Conservation (phyloP, 1,139 yeast species). For the Hemisphaericaspora lyxosophila region DNA sequence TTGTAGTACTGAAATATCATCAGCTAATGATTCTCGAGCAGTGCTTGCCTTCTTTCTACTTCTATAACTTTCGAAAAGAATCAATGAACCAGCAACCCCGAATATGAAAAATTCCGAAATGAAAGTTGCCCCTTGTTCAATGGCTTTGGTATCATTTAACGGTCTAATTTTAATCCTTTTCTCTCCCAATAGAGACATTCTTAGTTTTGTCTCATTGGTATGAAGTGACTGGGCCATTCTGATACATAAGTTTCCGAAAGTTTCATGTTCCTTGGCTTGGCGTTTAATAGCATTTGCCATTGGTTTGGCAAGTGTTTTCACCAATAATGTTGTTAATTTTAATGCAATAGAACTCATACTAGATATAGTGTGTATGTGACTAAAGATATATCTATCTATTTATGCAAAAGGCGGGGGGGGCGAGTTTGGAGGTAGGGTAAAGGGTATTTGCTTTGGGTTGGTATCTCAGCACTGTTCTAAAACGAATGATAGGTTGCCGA, state of each 20-base stretch:
- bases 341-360: conserved; percentile 61
- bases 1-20: conserved; percentile 67
- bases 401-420: no score
- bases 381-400: no score
- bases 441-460: no score
- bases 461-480: no score
- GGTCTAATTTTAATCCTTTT: conserved; percentile 64
- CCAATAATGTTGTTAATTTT: conserved; percentile 70
- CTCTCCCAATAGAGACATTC: conserved; percentile 66
- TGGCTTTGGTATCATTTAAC: conserved; percentile 78
- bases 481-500: no score
- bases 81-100: conserved; percentile 73
- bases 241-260: conserved; percentile 63
- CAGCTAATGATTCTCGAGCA: conserved; percentile 63
- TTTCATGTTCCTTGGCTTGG: conserved; percentile 75
- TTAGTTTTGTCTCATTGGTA: conserved; percentile 59
- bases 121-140: conserved; percentile 80
- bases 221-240: conserved; percentile 74
- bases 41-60: conserved; percentile 63
- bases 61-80: conserved; percentile 71
- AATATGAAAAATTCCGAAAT: conserved; percentile 77
- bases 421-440: no score
- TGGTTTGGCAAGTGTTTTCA: conserved; percentile 81
- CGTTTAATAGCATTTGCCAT: conserved; percentile 69
- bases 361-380: not conserved